These are phyloP conservation scores for Lunasporangiospora selenospora DNA, from an alignment of 192 early-diverging fungal genomes.

Conservation along the genomic window DNA sequence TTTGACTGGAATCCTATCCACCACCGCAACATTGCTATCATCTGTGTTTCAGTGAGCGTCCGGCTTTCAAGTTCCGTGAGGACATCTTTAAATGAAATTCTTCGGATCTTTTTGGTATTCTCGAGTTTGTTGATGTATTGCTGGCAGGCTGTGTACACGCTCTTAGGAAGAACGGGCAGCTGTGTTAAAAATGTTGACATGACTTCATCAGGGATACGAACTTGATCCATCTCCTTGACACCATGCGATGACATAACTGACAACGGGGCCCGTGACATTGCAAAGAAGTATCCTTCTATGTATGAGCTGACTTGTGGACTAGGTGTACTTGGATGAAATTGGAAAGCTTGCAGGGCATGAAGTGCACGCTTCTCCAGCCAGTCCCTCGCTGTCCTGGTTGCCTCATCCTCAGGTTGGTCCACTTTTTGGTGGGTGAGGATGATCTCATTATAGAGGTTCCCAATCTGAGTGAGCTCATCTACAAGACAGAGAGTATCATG, in stretches of 20 bases:
- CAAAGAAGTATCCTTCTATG: constrained; percentile 64
- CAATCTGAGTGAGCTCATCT: constrained; percentile 72
- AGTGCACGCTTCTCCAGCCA: constrained; percentile 72
- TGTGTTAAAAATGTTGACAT: constrained; percentile 69
- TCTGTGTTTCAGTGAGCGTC: constrained; percentile 62
- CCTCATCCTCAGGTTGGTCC: constrained; percentile 48
- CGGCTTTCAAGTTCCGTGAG: constrained; percentile 66
- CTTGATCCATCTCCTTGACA: constrained; percentile 53
- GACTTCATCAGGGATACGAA: constrained; percentile 67
- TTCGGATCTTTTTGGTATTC: constrained; percentile 50
- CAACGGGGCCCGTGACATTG: constrained; percentile 52
- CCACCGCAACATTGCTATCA: constrained; percentile 77
- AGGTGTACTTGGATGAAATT: constrained; percentile 78
- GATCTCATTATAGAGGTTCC: constrained; percentile 57
- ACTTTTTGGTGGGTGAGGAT: constrained; percentile 46
- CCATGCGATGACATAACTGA: constrained; percentile 74
- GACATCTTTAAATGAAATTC: constrained; percentile 68
- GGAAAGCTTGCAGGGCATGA: constrained; percentile 71
- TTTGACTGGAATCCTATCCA: constrained; percentile 62
- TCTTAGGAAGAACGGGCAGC: constrained; percentile 63
- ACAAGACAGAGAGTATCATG: no score
- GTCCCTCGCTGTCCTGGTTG: constrained; percentile 20
- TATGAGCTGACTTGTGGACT: constrained; percentile 66
- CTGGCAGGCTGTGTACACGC: constrained; percentile 58
- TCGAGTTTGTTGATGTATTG: constrained; percentile 63